Percentiles rank a stretch among this genome's conserved stretches.
Evolutionary conservation across 2,329 filamentous ascomycete species (phyloP).

Genomic region (Juglanconis sp.): DNA sequence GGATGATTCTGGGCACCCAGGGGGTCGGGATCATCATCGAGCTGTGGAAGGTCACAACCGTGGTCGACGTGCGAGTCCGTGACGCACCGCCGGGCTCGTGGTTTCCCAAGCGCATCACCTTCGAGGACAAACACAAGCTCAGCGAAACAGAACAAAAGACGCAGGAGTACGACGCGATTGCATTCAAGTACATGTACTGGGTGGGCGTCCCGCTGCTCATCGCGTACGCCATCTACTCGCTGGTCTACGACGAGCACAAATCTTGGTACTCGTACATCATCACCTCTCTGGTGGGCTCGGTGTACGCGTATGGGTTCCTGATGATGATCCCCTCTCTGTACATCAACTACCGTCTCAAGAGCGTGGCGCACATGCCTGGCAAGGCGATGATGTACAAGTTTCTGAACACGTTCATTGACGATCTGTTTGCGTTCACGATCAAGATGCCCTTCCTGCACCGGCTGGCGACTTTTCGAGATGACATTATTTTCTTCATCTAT

Average conservation of each 20-base stretch:
- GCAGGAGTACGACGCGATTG: constrained; percentile 96
- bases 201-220: constrained; percentile 83
- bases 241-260: constrained; percentile 93
- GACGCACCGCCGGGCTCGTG: constrained; percentile 63
- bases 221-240: constrained; percentile 86
- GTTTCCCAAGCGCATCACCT: constrained; percentile 75
- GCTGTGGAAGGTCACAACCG: constrained; percentile 93
- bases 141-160: constrained; percentile 96
- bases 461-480: constrained; percentile 86
- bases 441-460: constrained; percentile 97
- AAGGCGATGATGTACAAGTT: constrained; percentile 99
- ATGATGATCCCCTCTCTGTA: constrained; percentile 99
- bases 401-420: constrained; percentile 97
- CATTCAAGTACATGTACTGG: constrained; percentile 96
- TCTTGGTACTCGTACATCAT: constrained; percentile 98
- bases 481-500: constrained; percentile 98
- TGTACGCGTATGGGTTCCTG: constrained; percentile 97
- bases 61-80: constrained; percentile 82
- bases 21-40: constrained; percentile 71
- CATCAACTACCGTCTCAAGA: constrained; percentile 98
- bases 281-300: constrained; percentile 87
- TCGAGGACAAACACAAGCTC: constrained; percentile 96
- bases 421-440: constrained; percentile 97
- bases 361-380: constrained; percentile 92
- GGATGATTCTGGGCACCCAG: constrained; percentile 97